Percentiles rank a stretch among this genome's conserved stretches.
phyloP scores from a whole-genome alignment of 495 filamentous ascomycete genomes.

The Gamarada debralockiae region DNA sequence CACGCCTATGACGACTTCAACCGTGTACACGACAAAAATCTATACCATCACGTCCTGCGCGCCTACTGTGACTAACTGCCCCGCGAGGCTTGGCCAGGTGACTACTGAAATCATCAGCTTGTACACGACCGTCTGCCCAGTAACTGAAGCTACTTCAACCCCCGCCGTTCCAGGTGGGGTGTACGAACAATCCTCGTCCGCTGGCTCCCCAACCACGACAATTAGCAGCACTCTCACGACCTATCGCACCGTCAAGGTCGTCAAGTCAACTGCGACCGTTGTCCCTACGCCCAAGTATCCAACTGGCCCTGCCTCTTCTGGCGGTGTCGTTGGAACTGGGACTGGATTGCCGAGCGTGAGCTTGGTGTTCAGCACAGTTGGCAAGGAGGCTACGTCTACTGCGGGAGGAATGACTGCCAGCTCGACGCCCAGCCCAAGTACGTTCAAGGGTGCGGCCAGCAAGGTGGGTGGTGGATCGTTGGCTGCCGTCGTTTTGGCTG shows the following conservation, averaged over 20 bases:
- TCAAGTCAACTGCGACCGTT: not conserved
- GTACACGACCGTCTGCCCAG: slow-evolving; percentile 9
- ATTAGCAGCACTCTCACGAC: not conserved
- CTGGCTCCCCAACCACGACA: not conserved
- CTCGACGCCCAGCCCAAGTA: not conserved
- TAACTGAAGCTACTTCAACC: not conserved
- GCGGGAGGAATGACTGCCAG: not conserved
- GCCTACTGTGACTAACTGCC: slow-evolving; percentile 53
- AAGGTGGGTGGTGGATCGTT: not conserved
- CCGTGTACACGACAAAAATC: slow-evolving; percentile 52
- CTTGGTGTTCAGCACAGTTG: not conserved
- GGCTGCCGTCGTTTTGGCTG: too few relatives aligned
- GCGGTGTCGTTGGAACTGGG: not conserved
- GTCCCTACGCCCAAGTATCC: not conserved
- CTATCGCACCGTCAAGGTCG: not conserved
- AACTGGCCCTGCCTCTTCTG: not conserved
- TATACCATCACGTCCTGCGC: slow-evolving; percentile 55
- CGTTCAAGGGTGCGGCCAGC: not conserved
- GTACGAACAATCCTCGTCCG: not conserved
- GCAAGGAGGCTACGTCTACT: not conserved
- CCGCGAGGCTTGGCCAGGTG: slow-evolving; percentile 16
- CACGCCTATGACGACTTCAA: slow-evolving; percentile 43
- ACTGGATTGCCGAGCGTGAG: not conserved
- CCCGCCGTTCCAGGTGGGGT: not conserved
- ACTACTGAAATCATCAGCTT: not conserved